Percentiles rank a stretch among this genome's conserved stretches.
Conservation (phyloP, 2,329 filamentous ascomycete species). For the Nectriaceae sp. region DNA sequence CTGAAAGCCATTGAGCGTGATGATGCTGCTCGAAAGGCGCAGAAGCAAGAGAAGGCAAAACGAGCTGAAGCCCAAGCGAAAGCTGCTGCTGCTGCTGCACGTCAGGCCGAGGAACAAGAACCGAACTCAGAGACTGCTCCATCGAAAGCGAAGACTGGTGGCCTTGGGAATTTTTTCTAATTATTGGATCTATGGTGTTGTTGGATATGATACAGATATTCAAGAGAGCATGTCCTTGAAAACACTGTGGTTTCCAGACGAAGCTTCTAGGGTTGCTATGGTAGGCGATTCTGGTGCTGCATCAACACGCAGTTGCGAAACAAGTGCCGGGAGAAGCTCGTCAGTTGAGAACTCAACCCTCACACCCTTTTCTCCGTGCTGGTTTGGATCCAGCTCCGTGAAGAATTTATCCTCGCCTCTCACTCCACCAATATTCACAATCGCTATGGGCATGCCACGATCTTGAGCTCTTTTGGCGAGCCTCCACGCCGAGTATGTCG, state of each 20-base stretch:
- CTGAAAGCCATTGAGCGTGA: constrained; percentile 68
- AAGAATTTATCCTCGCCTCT: constrained; percentile 78
- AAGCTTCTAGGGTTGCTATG: constrained; percentile 13
- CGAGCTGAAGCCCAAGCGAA: constrained; percentile 22
- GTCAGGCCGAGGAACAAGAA: constrained; percentile 12
- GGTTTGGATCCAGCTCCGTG: constrained; percentile 51
- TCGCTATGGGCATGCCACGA: constrained; percentile 79
- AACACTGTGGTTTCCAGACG: constrained; percentile 31
- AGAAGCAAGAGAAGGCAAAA: constrained; percentile 43
- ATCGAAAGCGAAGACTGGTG: constrained; percentile 28
- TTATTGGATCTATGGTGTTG: constrained; percentile 13
- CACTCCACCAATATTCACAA: constrained; percentile 85
- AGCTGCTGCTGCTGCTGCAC: neutral
- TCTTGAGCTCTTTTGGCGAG: constrained; percentile 82
- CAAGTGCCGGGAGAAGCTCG: constrained; percentile 57
- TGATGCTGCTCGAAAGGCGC: constrained; percentile 52
- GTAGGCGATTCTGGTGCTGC: constrained; percentile 7
- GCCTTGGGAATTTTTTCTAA: constrained; percentile 55
- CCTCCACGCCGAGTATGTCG: constrained; percentile 94
- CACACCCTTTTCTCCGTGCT: constrained; percentile 53
- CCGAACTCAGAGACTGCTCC: constrained; percentile 15
- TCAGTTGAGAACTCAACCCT: constrained; percentile 61
- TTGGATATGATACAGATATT: constrained; percentile 22
- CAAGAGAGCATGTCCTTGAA: constrained; percentile 65
- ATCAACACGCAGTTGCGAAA: constrained; percentile 48